phyloP scores from a whole-genome alignment of 2,329 filamentous ascomycete genomes.

The Huntiella savannae region DNA sequence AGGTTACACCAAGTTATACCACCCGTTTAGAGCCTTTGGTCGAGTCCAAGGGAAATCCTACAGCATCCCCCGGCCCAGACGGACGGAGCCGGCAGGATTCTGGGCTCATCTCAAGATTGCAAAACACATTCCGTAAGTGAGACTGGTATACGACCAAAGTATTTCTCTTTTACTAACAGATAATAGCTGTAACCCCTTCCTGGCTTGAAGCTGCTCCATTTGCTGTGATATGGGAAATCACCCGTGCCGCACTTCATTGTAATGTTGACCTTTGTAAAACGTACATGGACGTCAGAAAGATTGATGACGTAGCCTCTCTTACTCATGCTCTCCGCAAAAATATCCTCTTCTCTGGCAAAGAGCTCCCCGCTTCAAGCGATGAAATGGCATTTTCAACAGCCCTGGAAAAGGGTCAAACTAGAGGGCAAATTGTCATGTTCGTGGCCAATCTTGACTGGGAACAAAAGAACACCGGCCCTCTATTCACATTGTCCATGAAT shows the following conservation, averaged over 20 bases:
- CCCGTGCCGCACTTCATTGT: conserved; percentile 28
- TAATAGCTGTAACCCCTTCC: conserved; percentile 16
- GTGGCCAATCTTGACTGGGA: conserved; percentile 23
- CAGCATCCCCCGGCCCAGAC: no score
- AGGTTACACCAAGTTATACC: no score
- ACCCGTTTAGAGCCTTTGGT: no score
- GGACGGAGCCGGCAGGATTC: no score
- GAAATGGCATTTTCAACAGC: conserved; percentile 27
- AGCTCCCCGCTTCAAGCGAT: conserved; percentile 28
- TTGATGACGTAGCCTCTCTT: neutral
- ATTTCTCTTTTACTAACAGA: neutral
- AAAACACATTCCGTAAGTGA: conserved; percentile 23
- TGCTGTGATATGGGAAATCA: conserved; percentile 32
- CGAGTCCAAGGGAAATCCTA: no score
- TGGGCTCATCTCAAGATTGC: conserved; percentile 14
- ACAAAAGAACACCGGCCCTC: conserved; percentile 18
- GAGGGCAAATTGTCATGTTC: conserved; percentile 24
- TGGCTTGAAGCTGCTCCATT: conserved; percentile 30
- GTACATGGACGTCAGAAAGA: neutral
- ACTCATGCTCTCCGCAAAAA: conserved; percentile 19
- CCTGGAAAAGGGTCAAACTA: conserved; percentile 19
- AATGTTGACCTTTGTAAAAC: conserved; percentile 19
- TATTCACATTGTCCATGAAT: conserved; percentile 28
- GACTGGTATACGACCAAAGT: neutral
- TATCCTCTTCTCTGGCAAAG: conserved; percentile 22